Base-by-base conservation (phyloP, 1,139 yeast species). In the Debaryomyces sp. region DNA sequence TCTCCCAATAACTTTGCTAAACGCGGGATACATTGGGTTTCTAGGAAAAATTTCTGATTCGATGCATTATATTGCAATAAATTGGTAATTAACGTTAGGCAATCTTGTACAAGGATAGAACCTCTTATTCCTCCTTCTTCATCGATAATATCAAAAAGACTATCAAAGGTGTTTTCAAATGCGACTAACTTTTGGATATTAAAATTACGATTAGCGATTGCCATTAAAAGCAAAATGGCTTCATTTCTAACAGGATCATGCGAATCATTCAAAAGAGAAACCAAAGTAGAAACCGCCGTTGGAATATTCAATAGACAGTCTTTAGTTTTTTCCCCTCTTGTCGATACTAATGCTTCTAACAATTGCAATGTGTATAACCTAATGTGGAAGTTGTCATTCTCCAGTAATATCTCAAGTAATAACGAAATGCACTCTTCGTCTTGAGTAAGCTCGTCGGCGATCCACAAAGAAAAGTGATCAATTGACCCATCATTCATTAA, bases 121-220 rank as follows among this genome's bases (percentile, higher is more conserved):
- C 96, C 97, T 50, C 92, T 78, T 9, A 91, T 78, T 0, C 97
- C 97, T 17, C 97, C 97, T 65, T 94, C 98, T 54, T 84, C 87
- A 24, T 83, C 84, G 23, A 94, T 85, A 12, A 94, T 87, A 36
- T 75, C 77, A 59, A 94, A 91, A 15, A 92, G 68, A 54, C 79
- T 82, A 55, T 90, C 97, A 62, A 94, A 92, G 0, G 96, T 87
- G 55, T 90, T 92, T 64, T 94, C 98, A 62, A 95, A 95, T 0
- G 96, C 99, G 13, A 94, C 96, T 21, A 94, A 73, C 62, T 92
- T 92, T 64, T 95, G 99, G 37, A 94, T 85, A 62, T 90, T 95
- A 54, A 85, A 82, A 59, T 91, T 90, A 52, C 88, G 88, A 56
- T 87, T 85, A 7, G 85, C 96, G 2, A 94, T 75, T 5, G 92